Evolutionary conservation across 2,329 filamentous ascomycete genomes (phyloP).

Genomic region (Penicillium palitans): DNA sequence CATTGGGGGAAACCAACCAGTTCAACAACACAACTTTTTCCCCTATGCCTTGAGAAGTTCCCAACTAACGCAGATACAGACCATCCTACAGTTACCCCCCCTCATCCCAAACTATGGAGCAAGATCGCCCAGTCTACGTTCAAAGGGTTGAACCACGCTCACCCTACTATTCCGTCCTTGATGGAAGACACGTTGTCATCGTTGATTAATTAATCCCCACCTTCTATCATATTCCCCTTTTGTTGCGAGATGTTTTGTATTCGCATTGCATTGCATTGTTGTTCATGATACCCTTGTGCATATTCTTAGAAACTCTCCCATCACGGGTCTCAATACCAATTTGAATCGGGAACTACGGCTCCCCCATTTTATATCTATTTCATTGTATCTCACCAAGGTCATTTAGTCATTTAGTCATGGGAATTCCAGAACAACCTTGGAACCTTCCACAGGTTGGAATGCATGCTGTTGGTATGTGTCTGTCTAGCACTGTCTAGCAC

Average conservation of each 20-base stretch:
- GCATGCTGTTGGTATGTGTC: slow-evolving; percentile 6
- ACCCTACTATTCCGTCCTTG: slow-evolving; percentile 20
- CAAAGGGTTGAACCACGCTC: slow-evolving; percentile 24
- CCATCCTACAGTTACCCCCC: slow-evolving; percentile 19
- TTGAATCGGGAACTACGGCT: not conserved
- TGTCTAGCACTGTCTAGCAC: not conserved
- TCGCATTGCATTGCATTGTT: slow-evolving; percentile 12
- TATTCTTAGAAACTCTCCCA: slow-evolving; percentile 16
- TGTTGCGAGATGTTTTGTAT: slow-evolving; percentile 7
- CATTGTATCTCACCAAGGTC: not conserved
- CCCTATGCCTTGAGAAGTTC: not conserved
- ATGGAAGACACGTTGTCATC: slow-evolving; percentile 29
- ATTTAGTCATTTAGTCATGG: not conserved
- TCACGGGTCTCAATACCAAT: slow-evolving; percentile 4
- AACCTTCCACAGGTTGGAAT: not conserved
- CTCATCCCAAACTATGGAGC: slow-evolving; percentile 21
- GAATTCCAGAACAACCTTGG: not conserved
- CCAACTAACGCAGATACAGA: slow-evolving; percentile 15
- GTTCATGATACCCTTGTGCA: slow-evolving; percentile 28
- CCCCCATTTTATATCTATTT: not conserved
- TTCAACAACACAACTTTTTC: not conserved
- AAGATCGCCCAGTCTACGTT: slow-evolving; percentile 26
- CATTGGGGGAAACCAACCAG: slow-evolving; percentile 4
- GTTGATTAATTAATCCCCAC: slow-evolving; percentile 27
- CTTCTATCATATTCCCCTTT: not conserved